These are phyloP conservation scores for Zostera marina DNA, from an alignment of 116 monocot genomes.

Conservation along the genomic window DNA sequence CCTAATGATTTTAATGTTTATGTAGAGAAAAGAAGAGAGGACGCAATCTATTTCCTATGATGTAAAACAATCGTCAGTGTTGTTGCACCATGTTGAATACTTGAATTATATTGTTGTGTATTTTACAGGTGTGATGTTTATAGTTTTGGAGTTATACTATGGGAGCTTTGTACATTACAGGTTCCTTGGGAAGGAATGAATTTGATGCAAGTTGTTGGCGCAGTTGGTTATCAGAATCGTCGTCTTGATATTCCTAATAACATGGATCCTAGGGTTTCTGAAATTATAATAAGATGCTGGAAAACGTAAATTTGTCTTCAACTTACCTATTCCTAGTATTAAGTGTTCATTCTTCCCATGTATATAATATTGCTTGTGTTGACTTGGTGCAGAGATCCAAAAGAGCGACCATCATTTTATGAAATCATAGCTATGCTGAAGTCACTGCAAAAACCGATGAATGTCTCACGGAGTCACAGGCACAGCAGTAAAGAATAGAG, in stretches of 20 bases:
- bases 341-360: neutral
- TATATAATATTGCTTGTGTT: neutral
- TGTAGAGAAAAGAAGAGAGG: neutral
- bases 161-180: slow-evolving; percentile 51
- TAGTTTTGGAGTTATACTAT: slow-evolving; percentile 61
- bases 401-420: slow-evolving; percentile 47
- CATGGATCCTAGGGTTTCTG: slow-evolving; percentile 40
- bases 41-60: neutral
- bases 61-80: neutral
- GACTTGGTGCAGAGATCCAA: slow-evolving; percentile 30
- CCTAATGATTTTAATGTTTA: neutral
- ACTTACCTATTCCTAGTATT: neutral
- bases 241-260: slow-evolving; percentile 50
- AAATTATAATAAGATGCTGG: slow-evolving; percentile 43
- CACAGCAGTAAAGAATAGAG: too few species aligned
- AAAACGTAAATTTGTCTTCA: slow-evolving; percentile 28
- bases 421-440: slow-evolving; percentile 48
- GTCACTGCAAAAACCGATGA: slow-evolving; percentile 25
- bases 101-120: neutral
- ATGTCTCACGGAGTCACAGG: too few species aligned
- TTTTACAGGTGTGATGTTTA: slow-evolving; percentile 51
- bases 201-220: slow-evolving; percentile 64
- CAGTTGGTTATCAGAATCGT: slow-evolving; percentile 60
- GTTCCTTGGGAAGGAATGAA: slow-evolving; percentile 66
- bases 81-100: neutral